phyloP scores from a whole-genome alignment of 257 asterid genomes.

The Datura wrightii region DNA sequence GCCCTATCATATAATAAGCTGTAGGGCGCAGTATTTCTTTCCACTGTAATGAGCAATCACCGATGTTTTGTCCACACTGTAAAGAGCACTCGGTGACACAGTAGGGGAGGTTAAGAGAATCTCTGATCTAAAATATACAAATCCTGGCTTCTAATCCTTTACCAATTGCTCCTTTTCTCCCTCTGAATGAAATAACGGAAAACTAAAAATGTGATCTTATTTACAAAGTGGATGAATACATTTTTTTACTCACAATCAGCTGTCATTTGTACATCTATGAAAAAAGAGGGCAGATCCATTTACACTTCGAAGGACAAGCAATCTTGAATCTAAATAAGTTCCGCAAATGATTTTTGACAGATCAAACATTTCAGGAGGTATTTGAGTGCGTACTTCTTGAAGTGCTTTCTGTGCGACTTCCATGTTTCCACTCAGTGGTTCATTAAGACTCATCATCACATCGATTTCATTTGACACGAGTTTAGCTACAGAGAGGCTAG shows the following conservation, averaged over 20 bases:
- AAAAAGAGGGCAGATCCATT: constrained; percentile 77
- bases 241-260: background rate
- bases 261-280: constrained; percentile 47
- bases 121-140: background rate
- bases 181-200: background rate
- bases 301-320: constrained; percentile 71
- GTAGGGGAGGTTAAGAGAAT: background rate
- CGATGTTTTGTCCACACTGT: background rate
- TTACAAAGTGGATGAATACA: background rate
- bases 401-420: constrained; percentile 57
- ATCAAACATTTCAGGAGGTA: constrained; percentile 87
- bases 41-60: no score
- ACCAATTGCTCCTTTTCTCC: background rate
- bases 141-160: background rate
- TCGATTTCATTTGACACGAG: constrained; percentile 65
- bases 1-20: background rate
- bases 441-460: constrained; percentile 60
- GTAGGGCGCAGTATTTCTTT: background rate
- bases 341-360: constrained; percentile 82
- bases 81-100: background rate
- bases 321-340: constrained; percentile 81
- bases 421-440: constrained; percentile 53
- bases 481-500: constrained; percentile 82
- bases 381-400: constrained; percentile 68
- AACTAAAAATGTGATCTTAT: background rate